phyloP scores from a whole-genome alignment of 352 stramenopile genomes.

The Poterioochromonas sp. region DNA sequence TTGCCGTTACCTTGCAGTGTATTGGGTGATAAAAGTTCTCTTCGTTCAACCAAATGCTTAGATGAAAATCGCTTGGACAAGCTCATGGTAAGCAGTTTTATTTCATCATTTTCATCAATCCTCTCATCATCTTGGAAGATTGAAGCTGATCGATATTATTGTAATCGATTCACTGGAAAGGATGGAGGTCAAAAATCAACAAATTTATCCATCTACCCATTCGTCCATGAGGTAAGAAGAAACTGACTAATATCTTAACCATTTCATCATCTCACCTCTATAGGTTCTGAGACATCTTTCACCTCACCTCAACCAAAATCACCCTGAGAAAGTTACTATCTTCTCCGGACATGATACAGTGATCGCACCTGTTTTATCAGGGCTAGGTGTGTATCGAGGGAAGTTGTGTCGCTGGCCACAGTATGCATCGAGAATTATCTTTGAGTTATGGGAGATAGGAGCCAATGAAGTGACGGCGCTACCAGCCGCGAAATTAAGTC shows the following conservation, averaged over 20 bases:
- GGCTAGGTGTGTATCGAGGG: background rate
- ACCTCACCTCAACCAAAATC: too few species aligned
- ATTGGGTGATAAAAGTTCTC: too few species aligned
- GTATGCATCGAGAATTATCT: background rate
- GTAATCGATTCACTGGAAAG: background rate
- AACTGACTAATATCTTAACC: too few species aligned
- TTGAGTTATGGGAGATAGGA: background rate
- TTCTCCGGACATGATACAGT: conserved; percentile 19
- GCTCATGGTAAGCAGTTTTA: too few species aligned
- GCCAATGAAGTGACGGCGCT: background rate
- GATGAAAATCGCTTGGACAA: too few species aligned
- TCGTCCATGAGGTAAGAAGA: background rate
- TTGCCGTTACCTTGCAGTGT: background rate
- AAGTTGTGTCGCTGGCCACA: background rate
- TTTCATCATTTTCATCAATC: too few species aligned
- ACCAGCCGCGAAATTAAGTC: too few species aligned
- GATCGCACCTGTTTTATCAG: conserved; percentile 2
- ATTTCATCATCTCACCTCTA: too few species aligned
- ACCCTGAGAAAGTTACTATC: background rate
- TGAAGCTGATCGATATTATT: conserved; percentile 1
- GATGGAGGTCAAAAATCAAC: background rate
- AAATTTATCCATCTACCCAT: background rate
- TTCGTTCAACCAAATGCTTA: too few species aligned
- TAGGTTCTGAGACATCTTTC: too few species aligned
- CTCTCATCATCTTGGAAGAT: background rate